A percentile compares a stretch with the other conserved stretches of the same genome.
These are phyloP conservation scores for Bipolaris bicolor DNA, from an alignment of 2,329 filamentous ascomycete genomes.

Conservation along the genomic window DNA sequence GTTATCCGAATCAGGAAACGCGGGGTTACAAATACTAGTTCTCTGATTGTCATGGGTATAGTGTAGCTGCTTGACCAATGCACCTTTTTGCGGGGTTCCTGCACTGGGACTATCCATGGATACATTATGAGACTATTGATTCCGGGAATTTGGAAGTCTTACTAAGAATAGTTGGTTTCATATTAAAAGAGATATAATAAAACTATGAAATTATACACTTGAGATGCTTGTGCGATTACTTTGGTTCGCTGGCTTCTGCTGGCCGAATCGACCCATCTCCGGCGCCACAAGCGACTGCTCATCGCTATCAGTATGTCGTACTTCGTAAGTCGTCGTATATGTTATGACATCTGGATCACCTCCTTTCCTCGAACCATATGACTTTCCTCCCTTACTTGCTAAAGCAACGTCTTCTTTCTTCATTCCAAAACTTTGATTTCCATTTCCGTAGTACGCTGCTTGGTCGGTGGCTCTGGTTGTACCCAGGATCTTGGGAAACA, in stretches of 20 bases:
- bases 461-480: conserved; percentile 31
- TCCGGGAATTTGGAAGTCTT: no score
- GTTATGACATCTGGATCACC: conserved; percentile 15
- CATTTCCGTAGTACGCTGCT: conserved; percentile 19
- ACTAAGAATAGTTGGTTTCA: no score
- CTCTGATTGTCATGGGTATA: background rate
- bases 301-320: conserved; percentile 19
- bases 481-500: conserved; percentile 48
- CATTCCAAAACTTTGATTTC: conserved; percentile 28
- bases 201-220: conserved; percentile 16
- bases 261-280: conserved; percentile 11
- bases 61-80: background rate
- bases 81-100: background rate
- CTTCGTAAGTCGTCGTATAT: conserved; percentile 23
- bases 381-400: conserved; percentile 7
- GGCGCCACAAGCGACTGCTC: conserved; percentile 17
- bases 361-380: background rate
- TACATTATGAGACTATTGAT: no score
- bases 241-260: conserved; percentile 4
- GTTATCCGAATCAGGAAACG: background rate
- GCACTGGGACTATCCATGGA: background rate
- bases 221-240: conserved; percentile 19
- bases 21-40: background rate
- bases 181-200: conserved; percentile 5
- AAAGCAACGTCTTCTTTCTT: conserved; percentile 26